phyloP scores from a whole-genome alignment of 176 grass and related monocot genomes.

The Oryza rufipogon region DNA sequence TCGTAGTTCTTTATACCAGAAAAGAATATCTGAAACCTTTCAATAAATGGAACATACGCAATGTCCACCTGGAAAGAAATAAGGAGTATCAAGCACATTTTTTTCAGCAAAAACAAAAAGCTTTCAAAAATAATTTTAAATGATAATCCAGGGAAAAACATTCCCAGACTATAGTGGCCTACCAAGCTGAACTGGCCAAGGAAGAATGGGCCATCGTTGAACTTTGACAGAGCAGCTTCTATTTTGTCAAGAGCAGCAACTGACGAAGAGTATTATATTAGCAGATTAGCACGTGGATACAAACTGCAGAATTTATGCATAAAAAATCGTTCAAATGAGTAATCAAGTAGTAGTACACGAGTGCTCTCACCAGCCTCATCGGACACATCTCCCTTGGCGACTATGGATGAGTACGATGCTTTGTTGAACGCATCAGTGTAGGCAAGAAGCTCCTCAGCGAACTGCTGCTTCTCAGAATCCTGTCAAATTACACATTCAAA shows the following conservation, averaged over 20 bases:
- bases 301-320: slow-evolving; percentile 5
- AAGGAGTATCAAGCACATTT: not conserved
- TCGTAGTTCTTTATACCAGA: slow-evolving; percentile 72
- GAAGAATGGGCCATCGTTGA: slow-evolving; percentile 81
- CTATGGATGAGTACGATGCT: slow-evolving; percentile 35
- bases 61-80: slow-evolving; percentile 68
- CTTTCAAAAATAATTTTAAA: not conserved
- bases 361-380: slow-evolving; percentile 48
- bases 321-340: not conserved
- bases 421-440: slow-evolving; percentile 61
- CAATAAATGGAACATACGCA: slow-evolving; percentile 87
- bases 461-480: slow-evolving; percentile 71
- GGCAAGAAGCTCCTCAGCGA: slow-evolving; percentile 73
- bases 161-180: not conserved
- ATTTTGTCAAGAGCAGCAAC: slow-evolving; percentile 80
- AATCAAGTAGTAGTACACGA: not conserved
- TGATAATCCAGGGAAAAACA: not conserved
- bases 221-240: slow-evolving; percentile 75
- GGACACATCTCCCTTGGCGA: slow-evolving; percentile 51
- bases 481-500: slow-evolving; percentile 23
- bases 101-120: not conserved
- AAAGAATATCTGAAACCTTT: slow-evolving; percentile 69
- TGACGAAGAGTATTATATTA: slow-evolving; percentile 31
- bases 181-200: slow-evolving; percentile 93
- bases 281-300: slow-evolving; percentile 24